Evolutionary conservation across 805 yeast genomes (phyloP), one percentile per base, ranked within the genome.

Genomic region (Teunomyces pallodes): DNA sequence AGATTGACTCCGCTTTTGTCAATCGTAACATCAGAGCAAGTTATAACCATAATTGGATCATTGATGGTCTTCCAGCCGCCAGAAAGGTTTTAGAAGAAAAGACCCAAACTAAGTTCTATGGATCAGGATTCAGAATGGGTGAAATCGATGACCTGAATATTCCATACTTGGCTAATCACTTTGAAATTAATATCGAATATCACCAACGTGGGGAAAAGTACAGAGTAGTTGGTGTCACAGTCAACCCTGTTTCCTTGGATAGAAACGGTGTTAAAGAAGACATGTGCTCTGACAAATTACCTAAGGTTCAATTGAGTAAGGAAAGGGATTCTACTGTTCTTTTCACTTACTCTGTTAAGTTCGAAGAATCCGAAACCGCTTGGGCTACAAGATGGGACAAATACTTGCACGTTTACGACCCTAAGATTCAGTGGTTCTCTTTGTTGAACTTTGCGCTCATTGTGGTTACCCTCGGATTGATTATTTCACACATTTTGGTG

Each of bases 361-460:
- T 92, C 76, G 65, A 70, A 16, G 79, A 79, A 46, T 85, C 92
- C 7, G 75, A 74, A 5, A 87, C 94, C 2, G 81, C 83, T 3
- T 94, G 98, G 98, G 98, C 97, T 30, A 92, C 98, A 2, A 84
- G 99, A 72, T 94, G 99, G 99, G 99, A 94, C 67, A 89, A 90
- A 67, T 94, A 94, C 65, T 75, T 94, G 60, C 95, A 89, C 58
- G 94, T 87, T 20, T 87, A 84, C 64, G 96, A 89, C 62, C 95
- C 97, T 48, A 86, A 86, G 62, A 87, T 94, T 57, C 97, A 94
- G 71, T 92, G 98, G 97, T 88, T 90, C 60, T 90, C 97, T 1
- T 80, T 94, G 58, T 72, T 90, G 55, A 90, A 90, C 70, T 90
- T 95, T 53, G 83, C 96, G 3, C 66, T 91, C 47, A 81, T 92